Base-by-base conservation (phyloP, 768 basidiomycete species). In the Suillus spraguei region DNA sequence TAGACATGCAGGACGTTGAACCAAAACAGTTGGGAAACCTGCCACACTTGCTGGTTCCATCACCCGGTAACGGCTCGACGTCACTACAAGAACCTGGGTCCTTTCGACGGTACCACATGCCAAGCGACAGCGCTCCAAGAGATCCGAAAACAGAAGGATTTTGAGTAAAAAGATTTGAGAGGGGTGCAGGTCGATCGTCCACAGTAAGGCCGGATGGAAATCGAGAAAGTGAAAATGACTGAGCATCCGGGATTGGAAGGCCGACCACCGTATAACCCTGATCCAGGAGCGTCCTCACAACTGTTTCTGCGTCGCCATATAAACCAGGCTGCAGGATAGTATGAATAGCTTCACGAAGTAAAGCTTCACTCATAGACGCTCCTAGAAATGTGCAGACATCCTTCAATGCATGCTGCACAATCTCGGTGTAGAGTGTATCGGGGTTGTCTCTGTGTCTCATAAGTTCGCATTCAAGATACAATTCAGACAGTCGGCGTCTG, bases 21-120 rank as follows among this genome's bases (percentile, higher is more conserved):
- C 32, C 5, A 61, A 32, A n/a, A 38, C 22, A 2, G 38, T 54
- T 53, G 50, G 60, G 17, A 61, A 61, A 28, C 36, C 60, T 5
- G 33, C 54, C 47, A 36, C 14, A 20, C 39, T 17, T 24, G 60
- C 60, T 2, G 60, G 60, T 41, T 61, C 60, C 53, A 22, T 35
- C 16, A 60, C 42, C 22, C 32, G 16, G 10, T 60, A 60, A 49
- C 4, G 14, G 16, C 22, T 44, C 14, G 60, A 56, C 4, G 52
- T 61, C 28, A 61, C 60, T 36, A 61, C 52, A 54, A 61, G 60
- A 61, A 61, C 10, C 39, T 61, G 54, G 22, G 8, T 35, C 4
- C 20, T 54, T 2, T 56, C 22, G 2, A 20, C 11, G 3, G 8
- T 38, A 16, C 11, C 7, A 6, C 32, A n/a, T 36, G 7, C 7